Evolutionary conservation across 495 filamentous ascomycete species (phyloP), one percentile per base, ranked within the genome.

Genomic region (Xylaria curta): DNA sequence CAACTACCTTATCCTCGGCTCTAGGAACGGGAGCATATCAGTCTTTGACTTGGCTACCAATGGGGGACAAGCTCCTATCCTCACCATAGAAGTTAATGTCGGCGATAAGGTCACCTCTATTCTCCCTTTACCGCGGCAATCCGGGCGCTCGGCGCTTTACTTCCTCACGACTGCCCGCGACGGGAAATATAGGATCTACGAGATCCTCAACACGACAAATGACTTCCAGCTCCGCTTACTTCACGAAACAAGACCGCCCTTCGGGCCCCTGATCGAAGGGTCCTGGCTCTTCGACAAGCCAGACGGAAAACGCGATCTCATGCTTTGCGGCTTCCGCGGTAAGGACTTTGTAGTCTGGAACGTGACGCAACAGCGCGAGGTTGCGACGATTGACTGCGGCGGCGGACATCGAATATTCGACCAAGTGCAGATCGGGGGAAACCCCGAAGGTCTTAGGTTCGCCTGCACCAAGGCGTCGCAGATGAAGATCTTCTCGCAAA

Each of bases 341-440:
- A 92, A 88, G 62, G 81, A 88, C 44, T 97, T 98, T 71, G 82
- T 97, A 17, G 85, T 93, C 28, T 94, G 92, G 87, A 92, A 97
- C 77, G 91, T 91, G 68, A 87, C 87, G 0, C 82, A 79, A 12
- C 86, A 91, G 40, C 82, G 86, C 31, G 91, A 95, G 74, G 77
- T 94, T 7, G 86, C 90, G 59, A 84, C 81, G 1, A 84, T 97
- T 12, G 88, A 93, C 19, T 97, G 96, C 75, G 94, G 95, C 21
- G 95, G 95, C 28, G 88, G 88, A 0, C 93, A 97, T 73, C 87
- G 97, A 21, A 87, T 84, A 15, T 97, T 91, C 86, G 84, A 85
- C 5, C 89, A 87, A 74, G 85, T 88, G 19, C 88, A 87, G 9
- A 76, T 71, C 62, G 56, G 40, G 67, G 62, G 13, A 60, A 69